Percentiles rank a stretch among this genome's conserved stretches.
Conservation (phyloP, 2,329 filamentous ascomycete species). For the Colletotrichum plurivorum region DNA sequence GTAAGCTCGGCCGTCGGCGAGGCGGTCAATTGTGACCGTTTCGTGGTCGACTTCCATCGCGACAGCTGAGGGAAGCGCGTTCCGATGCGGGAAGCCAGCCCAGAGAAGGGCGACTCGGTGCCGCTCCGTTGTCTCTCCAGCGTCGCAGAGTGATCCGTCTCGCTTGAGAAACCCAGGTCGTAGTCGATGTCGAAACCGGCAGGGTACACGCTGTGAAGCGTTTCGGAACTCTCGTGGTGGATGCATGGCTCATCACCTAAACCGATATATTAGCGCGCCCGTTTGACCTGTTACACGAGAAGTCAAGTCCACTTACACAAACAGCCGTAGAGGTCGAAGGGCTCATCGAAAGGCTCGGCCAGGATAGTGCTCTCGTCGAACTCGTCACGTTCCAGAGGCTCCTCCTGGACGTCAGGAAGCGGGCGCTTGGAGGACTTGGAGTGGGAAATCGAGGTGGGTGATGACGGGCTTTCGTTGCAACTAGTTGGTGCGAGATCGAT, state of each 20-base stretch:
- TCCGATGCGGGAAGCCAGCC: conserved; percentile 76
- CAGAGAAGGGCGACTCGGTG: conserved; percentile 72
- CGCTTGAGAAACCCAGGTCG: conserved; percentile 76
- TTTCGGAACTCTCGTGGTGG: conserved; percentile 64
- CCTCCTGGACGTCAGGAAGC: conserved; percentile 88
- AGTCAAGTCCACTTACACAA: conserved; percentile 73
- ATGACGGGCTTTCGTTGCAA: conserved; percentile 65
- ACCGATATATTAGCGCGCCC: conserved; percentile 40
- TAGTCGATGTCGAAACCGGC: conserved; percentile 70
- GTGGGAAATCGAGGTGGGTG: conserved; percentile 59
- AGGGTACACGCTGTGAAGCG: conserved; percentile 57
- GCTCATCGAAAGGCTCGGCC: conserved; percentile 56
- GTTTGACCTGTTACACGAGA: background rate
- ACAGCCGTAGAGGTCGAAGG: conserved; percentile 73
- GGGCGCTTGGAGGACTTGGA: conserved; percentile 73
- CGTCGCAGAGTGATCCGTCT: conserved; percentile 67
- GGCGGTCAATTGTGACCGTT: conserved; percentile 60
- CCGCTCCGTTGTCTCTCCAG: conserved; percentile 68
- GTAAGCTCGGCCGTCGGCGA: conserved; percentile 85
- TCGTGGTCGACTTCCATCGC: conserved; percentile 64
- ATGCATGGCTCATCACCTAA: conserved; percentile 74
- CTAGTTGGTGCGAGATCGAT: conserved; percentile 71
- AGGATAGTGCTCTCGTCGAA: conserved; percentile 66
- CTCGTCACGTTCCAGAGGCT: conserved; percentile 77
- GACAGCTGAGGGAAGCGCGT: conserved; percentile 70